phyloP scores from a whole-genome alignment of 2,329 filamentous ascomycete species.

The Aspergillus brasiliensis region DNA sequence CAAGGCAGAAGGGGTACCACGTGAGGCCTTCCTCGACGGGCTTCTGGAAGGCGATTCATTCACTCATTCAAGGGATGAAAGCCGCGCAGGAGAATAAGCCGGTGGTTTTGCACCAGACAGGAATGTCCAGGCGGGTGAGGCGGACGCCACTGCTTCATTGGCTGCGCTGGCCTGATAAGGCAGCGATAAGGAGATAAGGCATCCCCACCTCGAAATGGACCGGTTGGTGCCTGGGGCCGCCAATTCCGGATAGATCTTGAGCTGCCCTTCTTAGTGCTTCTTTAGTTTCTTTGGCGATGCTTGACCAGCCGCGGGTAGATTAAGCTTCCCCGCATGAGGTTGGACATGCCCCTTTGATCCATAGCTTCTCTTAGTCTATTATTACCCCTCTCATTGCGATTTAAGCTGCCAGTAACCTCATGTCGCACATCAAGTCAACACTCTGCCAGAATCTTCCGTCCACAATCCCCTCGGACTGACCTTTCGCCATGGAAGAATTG shows the following conservation, averaged over 20 bases:
- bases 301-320: background rate
- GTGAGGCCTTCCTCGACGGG: background rate
- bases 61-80: background rate
- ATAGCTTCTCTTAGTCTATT: background rate
- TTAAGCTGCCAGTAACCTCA: background rate
- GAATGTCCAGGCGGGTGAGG: conserved; percentile 2
- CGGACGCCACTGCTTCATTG: background rate
- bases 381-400: background rate
- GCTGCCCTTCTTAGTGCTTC: background rate
- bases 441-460: background rate
- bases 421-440: background rate
- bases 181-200: background rate
- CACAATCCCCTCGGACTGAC: background rate
- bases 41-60: background rate
- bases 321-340: conserved; percentile 14
- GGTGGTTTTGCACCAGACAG: background rate
- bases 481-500: conserved; percentile 8
- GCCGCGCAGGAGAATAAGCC: no score
- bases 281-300: no score
- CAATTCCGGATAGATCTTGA: background rate
- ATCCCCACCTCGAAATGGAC: background rate
- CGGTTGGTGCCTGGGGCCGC: background rate
- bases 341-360: conserved; percentile 17
- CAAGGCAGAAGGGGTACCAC: background rate
- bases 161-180: background rate